A percentile compares a stretch with the other conserved stretches of the same genome.
These are phyloP conservation scores for Piromyces finnis DNA, from an alignment of 192 early-diverging fungal species.

Conservation along the genomic window DNA sequence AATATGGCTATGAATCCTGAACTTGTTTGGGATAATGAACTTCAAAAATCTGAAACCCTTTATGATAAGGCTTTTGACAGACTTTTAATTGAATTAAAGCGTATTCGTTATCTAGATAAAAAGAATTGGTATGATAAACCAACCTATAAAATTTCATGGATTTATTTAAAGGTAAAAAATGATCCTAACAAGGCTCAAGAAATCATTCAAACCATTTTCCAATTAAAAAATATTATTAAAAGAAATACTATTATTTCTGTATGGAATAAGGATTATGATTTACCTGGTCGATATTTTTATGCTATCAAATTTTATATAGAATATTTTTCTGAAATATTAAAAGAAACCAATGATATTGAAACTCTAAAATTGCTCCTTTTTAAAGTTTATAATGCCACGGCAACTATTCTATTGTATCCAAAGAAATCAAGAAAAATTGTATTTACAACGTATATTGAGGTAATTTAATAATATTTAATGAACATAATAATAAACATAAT, in stretches of 20 bases:
- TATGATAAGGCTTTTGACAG: not conserved
- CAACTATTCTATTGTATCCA: not conserved
- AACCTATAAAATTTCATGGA: not conserved
- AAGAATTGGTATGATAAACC: not conserved
- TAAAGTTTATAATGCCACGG: not conserved
- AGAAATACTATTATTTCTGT: not conserved
- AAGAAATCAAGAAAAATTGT: not conserved
- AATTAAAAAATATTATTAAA: not conserved
- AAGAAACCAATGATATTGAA: not conserved
- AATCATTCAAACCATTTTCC: not conserved
- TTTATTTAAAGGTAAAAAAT: not conserved
- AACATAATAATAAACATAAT: no score
- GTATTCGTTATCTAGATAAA: not conserved
- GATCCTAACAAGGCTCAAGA: not conserved
- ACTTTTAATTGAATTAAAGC: not conserved
- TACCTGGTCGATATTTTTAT: not conserved
- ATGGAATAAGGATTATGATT: not conserved
- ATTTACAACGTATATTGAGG: not conserved
- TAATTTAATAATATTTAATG: not conserved
- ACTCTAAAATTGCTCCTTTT: not conserved
- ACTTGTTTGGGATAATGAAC: not conserved
- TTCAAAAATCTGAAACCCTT: not conserved
- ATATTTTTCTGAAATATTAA: not conserved
- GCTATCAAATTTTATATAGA: not conserved
- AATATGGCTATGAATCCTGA: not conserved